Base-by-base conservation (phyloP, 73 alveolate species). In the Durusdinium trenchii region DNA sequence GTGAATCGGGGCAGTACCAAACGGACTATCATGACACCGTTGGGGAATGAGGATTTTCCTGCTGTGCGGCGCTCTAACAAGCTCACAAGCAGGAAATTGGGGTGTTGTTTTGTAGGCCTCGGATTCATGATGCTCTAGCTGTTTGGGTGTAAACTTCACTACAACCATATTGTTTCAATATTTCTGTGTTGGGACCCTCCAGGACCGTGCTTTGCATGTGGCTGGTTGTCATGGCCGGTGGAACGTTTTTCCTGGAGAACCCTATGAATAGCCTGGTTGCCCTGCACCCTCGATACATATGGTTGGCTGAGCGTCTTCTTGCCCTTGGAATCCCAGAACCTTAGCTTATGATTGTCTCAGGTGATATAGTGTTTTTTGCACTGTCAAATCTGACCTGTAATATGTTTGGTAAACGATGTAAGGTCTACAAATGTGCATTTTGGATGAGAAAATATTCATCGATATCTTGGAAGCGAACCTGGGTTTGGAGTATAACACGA, bases 391-490 rank as follows among this genome's bases (percentile, higher is more conserved):
- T 12, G 51, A 2, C 35, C 38, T 35, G 3, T 23, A 26, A 6
- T 35, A 3, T 0, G 28, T 32, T 26, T 67, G 1, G 35, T 67
- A 67, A 23, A 9, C 20, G 16, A 67, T 67, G 42, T 51, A 28
- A 84, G 94, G 36, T 51, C 4, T 84, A 50, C 94, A 84, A 84
- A 84, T 32, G 48, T 4, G 64, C 94, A 6, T 47, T 84, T 51
- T 84, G 94, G 94, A 84, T 84, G 94, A 23, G 94, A 2, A 84
- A 84, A 36, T 84, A 23, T 18, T 6, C 38, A 3, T 23, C 76
- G 5, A 28, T 50, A 7, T 35, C 76, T 38, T 84, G 94, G 94
- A 84, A 84, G 43, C 71, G 94, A n/a, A 84, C 94, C 7, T 84
- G 94, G 94, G 12, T 50, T 3, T 84, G 94, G 94, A 28, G 51